phyloP scores from a whole-genome alignment of 257 asterid genomes.

The Misopates orontium region DNA sequence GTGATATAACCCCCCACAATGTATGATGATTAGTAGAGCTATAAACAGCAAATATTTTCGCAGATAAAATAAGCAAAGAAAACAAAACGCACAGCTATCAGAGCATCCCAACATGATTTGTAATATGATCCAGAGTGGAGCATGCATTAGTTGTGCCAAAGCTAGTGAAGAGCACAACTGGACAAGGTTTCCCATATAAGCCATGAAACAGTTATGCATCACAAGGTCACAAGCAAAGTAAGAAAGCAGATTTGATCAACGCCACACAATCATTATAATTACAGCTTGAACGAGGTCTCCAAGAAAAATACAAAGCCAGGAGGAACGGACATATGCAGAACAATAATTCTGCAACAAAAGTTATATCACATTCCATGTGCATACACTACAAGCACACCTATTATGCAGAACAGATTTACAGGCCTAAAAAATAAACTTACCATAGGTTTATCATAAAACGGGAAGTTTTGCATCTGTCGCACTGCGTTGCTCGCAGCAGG shows the following conservation, averaged over 20 bases:
- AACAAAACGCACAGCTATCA: too few relatives aligned
- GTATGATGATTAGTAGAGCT: too few relatives aligned
- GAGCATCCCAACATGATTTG: too few relatives aligned
- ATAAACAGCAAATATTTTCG: too few relatives aligned
- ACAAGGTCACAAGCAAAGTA: not conserved
- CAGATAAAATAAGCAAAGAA: too few relatives aligned
- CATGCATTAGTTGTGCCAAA: not conserved
- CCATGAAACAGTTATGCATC: not conserved
- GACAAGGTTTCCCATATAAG: not conserved
- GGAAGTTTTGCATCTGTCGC: constrained; percentile 96
- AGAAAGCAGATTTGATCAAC: not conserved
- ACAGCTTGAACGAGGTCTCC: not conserved
- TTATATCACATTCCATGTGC: constrained; percentile 10
- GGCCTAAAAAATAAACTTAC: constrained; percentile 40
- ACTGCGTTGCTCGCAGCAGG: constrained; percentile 96
- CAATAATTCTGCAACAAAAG: constrained; percentile 5
- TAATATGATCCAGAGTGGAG: too few relatives aligned
- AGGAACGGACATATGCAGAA: not conserved
- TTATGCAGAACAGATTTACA: constrained; percentile 6
- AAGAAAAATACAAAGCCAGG: not conserved
- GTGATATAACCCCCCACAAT: too few relatives aligned
- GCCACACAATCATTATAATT: not conserved
- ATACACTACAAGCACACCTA: not conserved
- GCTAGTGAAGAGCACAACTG: not conserved
- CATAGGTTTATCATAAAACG: constrained; percentile 93